Evolutionary conservation across 1,284 basidiomycete genomes (phyloP).

Genomic region (Earliella scabrosa): DNA sequence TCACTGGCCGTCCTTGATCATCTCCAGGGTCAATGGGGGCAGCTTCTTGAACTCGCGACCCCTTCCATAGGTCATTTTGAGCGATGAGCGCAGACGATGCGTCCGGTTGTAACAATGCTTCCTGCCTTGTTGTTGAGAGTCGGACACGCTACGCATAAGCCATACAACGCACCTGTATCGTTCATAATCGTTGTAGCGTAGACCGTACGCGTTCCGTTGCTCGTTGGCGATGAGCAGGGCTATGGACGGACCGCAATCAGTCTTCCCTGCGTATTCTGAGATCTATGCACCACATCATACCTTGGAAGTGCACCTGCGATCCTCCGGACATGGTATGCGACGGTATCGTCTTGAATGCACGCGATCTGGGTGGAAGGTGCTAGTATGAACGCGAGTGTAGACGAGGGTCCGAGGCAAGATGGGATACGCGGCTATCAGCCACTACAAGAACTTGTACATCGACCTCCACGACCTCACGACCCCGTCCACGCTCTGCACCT

Average conservation of each 20-base stretch:
- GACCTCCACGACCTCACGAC: constrained; percentile 10
- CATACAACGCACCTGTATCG: constrained; percentile 70
- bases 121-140: constrained; percentile 42
- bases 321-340: constrained; percentile 31
- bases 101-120: constrained; percentile 92
- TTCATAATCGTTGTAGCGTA: constrained; percentile 87
- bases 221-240: constrained; percentile 86
- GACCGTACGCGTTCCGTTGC: constrained; percentile 89
- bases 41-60: constrained; percentile 89
- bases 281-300: constrained; percentile 11
- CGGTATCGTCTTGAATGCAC: constrained; percentile 7
- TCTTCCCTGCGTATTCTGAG: neutral
- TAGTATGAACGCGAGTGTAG: constrained; percentile 29
- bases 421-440: constrained; percentile 24
- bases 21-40: constrained; percentile 64
- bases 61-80: constrained; percentile 89
- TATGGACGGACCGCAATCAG: constrained; percentile 32
- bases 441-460: constrained; percentile 2
- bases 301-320: constrained; percentile 36
- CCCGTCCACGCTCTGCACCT: neutral
- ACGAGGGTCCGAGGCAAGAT: constrained; percentile 27
- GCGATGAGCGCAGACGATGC: constrained; percentile 82
- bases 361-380: constrained; percentile 30
- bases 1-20: constrained; percentile 81
- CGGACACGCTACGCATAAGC: neutral